Percentiles rank a stretch among this genome's conserved stretches.
Evolutionary conservation across 306 rosid species (phyloP).

Genomic region (Cucumis hystrix): DNA sequence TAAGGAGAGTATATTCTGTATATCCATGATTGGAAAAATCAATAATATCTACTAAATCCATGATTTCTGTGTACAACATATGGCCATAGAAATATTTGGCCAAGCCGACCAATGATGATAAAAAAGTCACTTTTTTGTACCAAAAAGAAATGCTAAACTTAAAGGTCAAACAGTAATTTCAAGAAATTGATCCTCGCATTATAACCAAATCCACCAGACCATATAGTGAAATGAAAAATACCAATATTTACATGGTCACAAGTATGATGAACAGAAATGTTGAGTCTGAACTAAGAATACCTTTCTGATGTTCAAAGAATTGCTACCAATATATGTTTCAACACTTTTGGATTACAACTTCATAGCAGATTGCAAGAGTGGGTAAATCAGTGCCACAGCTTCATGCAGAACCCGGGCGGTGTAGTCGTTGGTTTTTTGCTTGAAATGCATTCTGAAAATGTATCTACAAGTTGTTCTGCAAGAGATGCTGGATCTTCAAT

Average conservation of each 20-base stretch:
- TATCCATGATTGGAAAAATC: neutral
- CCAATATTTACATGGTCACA: conserved; percentile 10
- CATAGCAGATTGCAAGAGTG: neutral
- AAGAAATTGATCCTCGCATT: neutral
- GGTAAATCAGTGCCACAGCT: conserved; percentile 71
- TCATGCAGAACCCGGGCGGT: conserved; percentile 86
- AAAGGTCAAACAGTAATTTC: neutral
- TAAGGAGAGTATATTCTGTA: neutral
- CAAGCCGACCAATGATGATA: neutral
- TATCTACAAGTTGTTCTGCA: conserved; percentile 90
- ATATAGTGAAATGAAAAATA: neutral
- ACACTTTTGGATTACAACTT: neutral
- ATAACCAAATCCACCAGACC: neutral
- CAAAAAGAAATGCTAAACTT: neutral
- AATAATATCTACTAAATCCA: neutral
- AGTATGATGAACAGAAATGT: conserved; percentile 1
- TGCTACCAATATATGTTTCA: conserved; percentile 8
- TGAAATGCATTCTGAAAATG: conserved; percentile 71
- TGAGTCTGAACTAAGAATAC: neutral
- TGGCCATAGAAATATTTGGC: neutral
- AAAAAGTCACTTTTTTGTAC: neutral
- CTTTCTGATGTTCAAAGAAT: conserved; percentile 30
- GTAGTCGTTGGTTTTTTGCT: conserved; percentile 48
- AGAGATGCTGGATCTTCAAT: conserved; percentile 77
- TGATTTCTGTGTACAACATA: neutral